Conservation (phyloP, 148 eudicot genomes). For the Gaultheria prostrata region DNA sequence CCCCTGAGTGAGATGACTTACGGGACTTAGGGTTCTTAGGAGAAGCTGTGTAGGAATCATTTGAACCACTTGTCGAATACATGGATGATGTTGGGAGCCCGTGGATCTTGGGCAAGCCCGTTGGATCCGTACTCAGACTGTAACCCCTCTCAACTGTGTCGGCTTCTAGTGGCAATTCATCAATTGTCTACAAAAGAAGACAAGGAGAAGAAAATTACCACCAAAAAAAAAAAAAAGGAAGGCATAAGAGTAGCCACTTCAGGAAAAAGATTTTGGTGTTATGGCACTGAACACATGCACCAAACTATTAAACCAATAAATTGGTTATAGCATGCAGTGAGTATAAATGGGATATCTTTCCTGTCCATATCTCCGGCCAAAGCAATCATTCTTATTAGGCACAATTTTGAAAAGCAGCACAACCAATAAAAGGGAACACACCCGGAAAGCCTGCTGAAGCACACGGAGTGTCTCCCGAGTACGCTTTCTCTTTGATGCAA, state of each 20-base stretch:
- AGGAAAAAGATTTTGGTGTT: not conserved
- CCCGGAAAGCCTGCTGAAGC: slow-evolving; percentile 90
- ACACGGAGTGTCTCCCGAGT: slow-evolving; percentile 68
- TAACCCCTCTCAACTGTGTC: slow-evolving; percentile 86
- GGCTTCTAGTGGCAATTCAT: slow-evolving; percentile 89
- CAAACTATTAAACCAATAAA: not conserved
- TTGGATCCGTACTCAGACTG: slow-evolving; percentile 62
- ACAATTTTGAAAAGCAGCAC: not conserved
- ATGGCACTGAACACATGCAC: not conserved
- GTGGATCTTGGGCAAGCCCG: slow-evolving; percentile 80
- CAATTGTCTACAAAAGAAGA: slow-evolving; percentile 52
- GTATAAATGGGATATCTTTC: not conserved
- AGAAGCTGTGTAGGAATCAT: slow-evolving; percentile 62
- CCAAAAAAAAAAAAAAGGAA: not conserved
- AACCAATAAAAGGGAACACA: slow-evolving; percentile 26
- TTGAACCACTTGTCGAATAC: slow-evolving; percentile 45
- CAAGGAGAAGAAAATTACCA: not conserved
- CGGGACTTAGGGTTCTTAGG: slow-evolving; percentile 60
- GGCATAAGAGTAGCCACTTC: not conserved
- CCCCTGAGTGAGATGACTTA: slow-evolving; percentile 68
- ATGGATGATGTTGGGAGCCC: slow-evolving; percentile 66
- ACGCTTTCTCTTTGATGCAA: slow-evolving; percentile 76
- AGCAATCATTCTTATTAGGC: not conserved
- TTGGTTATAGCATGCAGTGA: not conserved
- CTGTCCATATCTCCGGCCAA: not conserved